These are phyloP conservation scores for Hondaea fermentalgiana DNA, from an alignment of 108 stramenopile species.

Conservation along the genomic window DNA sequence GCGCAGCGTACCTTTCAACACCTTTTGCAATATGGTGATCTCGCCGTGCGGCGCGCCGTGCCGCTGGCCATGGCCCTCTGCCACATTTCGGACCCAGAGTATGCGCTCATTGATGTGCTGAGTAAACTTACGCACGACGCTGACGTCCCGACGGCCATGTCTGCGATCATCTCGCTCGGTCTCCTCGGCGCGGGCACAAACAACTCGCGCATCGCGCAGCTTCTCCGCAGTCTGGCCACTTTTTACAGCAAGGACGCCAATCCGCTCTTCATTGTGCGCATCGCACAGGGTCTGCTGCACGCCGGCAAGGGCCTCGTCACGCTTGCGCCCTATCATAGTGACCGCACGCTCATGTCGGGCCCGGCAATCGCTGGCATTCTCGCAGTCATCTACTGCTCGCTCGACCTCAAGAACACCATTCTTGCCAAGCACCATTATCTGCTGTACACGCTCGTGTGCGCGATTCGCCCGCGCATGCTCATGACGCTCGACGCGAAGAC, in stretches of 20 bases:
- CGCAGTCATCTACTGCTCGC: conserved; percentile 71
- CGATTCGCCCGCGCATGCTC: conserved; percentile 95
- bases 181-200: conserved; percentile 95
- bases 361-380: conserved; percentile 85
- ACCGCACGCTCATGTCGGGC: conserved; percentile 74
- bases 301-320: conserved; percentile 97
- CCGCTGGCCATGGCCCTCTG: conserved; percentile 86
- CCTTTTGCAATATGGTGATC: conserved; percentile 96
- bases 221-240: conserved; percentile 88
- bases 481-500: conserved; percentile 82
- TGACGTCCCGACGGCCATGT: conserved; percentile 84
- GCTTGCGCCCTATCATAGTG: conserved; percentile 89
- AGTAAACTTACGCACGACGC: conserved; percentile 93
- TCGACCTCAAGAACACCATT: conserved; percentile 85
- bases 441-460: conserved; percentile 84
- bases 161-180: conserved; percentile 86
- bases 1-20: conserved; percentile 91
- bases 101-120: conserved; percentile 88
- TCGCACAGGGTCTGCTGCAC: conserved; percentile 94
- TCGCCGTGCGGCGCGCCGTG: conserved; percentile 89
- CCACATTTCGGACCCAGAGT: conserved; percentile 90
- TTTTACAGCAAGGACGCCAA: conserved; percentile 92
- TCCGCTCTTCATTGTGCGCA: conserved; percentile 90
- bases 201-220: conserved; percentile 91
- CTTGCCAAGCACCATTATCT: conserved; percentile 90